Conservation (phyloP, 257 asterid genomes). For the Penstemon barbatus region DNA sequence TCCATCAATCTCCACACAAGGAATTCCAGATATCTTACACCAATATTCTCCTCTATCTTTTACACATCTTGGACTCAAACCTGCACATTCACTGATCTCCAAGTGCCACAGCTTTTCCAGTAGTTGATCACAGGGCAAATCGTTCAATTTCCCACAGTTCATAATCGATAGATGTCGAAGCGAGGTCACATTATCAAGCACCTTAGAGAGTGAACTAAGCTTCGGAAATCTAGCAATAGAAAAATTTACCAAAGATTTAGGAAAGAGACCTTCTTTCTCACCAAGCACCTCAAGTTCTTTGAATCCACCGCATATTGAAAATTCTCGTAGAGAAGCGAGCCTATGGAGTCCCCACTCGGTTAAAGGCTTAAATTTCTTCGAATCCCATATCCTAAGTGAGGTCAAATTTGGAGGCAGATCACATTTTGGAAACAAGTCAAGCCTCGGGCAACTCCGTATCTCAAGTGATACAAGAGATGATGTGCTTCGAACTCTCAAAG, state of each 20-base stretch:
- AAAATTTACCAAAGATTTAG: conserved; percentile 44
- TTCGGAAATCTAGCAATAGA: conserved; percentile 62
- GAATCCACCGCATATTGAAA: conserved; percentile 72
- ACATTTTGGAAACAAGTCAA: conserved; percentile 46
- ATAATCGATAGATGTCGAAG: conserved; percentile 55
- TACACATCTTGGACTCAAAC: conserved; percentile 42
- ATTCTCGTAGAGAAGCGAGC: conserved; percentile 54
- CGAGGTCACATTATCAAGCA: conserved; percentile 48
- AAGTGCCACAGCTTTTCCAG: conserved; percentile 67
- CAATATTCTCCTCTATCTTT: conserved; percentile 62
- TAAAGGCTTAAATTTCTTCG: conserved; percentile 59
- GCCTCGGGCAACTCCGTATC: conserved; percentile 65
- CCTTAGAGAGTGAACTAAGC: conserved; percentile 49
- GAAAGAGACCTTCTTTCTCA: conserved; percentile 43
- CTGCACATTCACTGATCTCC: conserved; percentile 55
- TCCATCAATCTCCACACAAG: conserved; percentile 67
- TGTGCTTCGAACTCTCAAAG: conserved; percentile 39
- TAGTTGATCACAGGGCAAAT: conserved; percentile 48
- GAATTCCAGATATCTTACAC: conserved; percentile 61
- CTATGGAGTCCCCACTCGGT: conserved; percentile 57
- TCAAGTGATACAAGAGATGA: conserved; percentile 53
- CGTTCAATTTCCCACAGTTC: conserved; percentile 53
- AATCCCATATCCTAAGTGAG: conserved; percentile 64
- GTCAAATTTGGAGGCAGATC: conserved; percentile 56
- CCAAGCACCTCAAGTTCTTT: conserved; percentile 52